Evolutionary conservation across 768 basidiomycete genomes (phyloP), one percentile per base, ranked within the genome.

Genomic region (Lentinula sp.): DNA sequence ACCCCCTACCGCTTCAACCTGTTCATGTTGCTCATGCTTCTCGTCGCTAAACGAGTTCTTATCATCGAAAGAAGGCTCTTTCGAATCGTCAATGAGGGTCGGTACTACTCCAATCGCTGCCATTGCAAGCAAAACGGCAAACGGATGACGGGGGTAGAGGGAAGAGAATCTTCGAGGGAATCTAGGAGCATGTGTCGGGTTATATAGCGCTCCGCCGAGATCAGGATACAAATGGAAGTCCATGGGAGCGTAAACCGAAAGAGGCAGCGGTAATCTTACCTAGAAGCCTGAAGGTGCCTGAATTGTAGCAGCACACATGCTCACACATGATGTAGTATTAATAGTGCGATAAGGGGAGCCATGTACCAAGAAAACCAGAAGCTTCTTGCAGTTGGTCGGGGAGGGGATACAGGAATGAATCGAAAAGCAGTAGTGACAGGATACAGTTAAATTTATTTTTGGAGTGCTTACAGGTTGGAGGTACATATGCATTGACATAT

Each of bases 11-110:
- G 48, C 42, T 32, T 49, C n/a, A 15, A 56, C 41, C 55, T 41
- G 43, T 6, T 56, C 41, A 41, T 56, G 37, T 15, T 13, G 32
- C 23, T 41, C 55, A 12, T 15, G 9, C 60, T 66, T 67, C 58
- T 66, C 66, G 45, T 65, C 59, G 18, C 41, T 33, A 41, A 57
- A 36, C 16, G 48, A 61, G 54, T 50, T 41, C 54, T 65, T 61
- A 42, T 63, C 59, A 36, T 65, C 64, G 41, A 42, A 35, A 37
- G 50, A 49, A 9, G 49, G 35, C 23, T 58, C 51, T 43, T 62
- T 58, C 28, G 36, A 39, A 42, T 62, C 57, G 37, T 50, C 20
- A 23, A 43, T 51, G 37, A 59, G 62, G 4, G 50, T 53, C 41
- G 57, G 57, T 48, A 49, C 35, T n/a, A 39, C 45, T n/a, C 37